These are phyloP conservation scores for Phytophthora pisi DNA, from an alignment of 352 stramenopile species.

Conservation along the genomic window DNA sequence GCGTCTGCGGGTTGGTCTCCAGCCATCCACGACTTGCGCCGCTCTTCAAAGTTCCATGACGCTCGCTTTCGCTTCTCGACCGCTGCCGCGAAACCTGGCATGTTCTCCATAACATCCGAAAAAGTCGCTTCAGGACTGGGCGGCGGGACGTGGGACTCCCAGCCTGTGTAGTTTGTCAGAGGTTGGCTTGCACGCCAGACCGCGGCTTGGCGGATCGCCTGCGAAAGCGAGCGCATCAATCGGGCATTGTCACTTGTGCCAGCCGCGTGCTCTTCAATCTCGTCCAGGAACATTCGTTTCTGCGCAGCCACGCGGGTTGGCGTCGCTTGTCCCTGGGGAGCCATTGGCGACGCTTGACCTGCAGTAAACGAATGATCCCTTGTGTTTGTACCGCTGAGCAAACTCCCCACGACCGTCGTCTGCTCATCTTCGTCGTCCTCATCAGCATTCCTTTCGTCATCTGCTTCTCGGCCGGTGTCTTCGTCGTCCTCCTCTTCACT, in stretches of 20 bases:
- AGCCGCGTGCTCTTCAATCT: constrained; percentile 74
- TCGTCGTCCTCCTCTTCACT: constrained; percentile 74
- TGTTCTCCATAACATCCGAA: constrained; percentile 76
- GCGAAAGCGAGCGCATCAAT: constrained; percentile 76
- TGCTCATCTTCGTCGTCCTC: constrained; percentile 82
- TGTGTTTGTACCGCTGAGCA: constrained; percentile 72
- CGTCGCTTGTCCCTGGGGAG: constrained; percentile 21
- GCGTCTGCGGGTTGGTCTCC: constrained; percentile 44
- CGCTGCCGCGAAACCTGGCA: constrained; percentile 56
- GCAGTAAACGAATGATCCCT: constrained; percentile 47
- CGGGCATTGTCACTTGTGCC: constrained; percentile 64
- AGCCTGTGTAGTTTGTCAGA: constrained; percentile 70
- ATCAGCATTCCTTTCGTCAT: constrained; percentile 56
- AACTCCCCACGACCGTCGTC: constrained; percentile 78
- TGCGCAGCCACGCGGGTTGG: constrained; percentile 23
- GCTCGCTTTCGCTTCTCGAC: constrained; percentile 43
- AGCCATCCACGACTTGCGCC: constrained; percentile 79
- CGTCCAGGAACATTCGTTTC: constrained; percentile 59
- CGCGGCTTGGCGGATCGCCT: constrained; percentile 76
- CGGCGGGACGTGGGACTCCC: constrained; percentile 63
- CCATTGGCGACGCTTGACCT: constrained; percentile 11
- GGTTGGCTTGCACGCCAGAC: constrained; percentile 81
- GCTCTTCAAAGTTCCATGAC: constrained; percentile 63
- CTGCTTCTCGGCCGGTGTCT: constrained; percentile 51
- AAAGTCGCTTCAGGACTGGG: constrained; percentile 72